Conservation (phyloP, 805 yeast species). For the Nakazawaea ernobii region DNA sequence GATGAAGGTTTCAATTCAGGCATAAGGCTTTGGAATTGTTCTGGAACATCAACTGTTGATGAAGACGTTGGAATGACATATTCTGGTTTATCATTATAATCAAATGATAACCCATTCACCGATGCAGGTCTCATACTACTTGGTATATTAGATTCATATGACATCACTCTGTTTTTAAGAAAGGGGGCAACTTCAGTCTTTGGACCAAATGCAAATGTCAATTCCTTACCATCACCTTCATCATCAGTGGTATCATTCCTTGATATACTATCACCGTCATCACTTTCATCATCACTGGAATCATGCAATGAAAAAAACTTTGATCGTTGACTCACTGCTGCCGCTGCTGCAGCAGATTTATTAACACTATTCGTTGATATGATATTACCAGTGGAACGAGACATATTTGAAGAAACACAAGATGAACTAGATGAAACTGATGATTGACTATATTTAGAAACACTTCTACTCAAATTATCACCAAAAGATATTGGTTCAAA, state of each 20-base stretch:
- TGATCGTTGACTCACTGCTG: background rate
- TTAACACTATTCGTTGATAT: too few relatives aligned
- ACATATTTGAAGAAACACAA: background rate
- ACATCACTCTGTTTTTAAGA: slow-evolving; percentile 30
- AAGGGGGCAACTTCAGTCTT: slow-evolving; percentile 33
- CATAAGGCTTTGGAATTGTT: slow-evolving; percentile 29
- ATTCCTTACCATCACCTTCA: slow-evolving; percentile 35
- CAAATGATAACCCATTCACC: slow-evolving; percentile 2
- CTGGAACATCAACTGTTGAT: slow-evolving; percentile 35
- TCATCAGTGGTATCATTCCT: slow-evolving; percentile 19
- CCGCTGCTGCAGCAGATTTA: too few relatives aligned
- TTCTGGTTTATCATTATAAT: background rate
- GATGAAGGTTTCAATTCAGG: slow-evolving; percentile 5
- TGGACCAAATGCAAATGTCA: slow-evolving; percentile 39
- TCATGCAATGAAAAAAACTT: slow-evolving; percentile 5
- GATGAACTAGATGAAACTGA: background rate
- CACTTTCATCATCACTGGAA: slow-evolving; percentile 12
- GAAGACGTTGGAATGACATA: slow-evolving; percentile 24
- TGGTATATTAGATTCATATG: slow-evolving; percentile 37
- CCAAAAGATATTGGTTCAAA: background rate
- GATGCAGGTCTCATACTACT: slow-evolving; percentile 13
- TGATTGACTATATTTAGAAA: background rate
- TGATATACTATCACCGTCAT: slow-evolving; percentile 14
- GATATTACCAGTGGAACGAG: too few relatives aligned
- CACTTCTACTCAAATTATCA: background rate